phyloP scores from a whole-genome alignment of 2,329 filamentous ascomycete species.

The Phialophora macrospora region DNA sequence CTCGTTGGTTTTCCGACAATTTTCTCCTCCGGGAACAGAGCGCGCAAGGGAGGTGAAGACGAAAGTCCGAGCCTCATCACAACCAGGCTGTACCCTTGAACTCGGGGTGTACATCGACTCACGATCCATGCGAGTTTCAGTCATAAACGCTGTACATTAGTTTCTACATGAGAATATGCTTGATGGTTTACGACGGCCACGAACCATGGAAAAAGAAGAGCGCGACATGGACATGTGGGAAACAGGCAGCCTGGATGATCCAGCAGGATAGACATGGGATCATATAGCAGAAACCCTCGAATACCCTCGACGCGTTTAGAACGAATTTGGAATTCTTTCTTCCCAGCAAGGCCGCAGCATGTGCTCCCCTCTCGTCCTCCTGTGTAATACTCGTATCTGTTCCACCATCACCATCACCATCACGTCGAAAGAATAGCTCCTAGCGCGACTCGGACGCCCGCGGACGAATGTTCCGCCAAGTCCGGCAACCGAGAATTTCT shows the following conservation, averaged over 20 bases:
- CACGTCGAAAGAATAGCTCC: background rate
- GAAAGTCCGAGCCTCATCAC: background rate
- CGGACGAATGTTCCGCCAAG: background rate
- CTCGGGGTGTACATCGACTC: background rate
- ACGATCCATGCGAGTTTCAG: background rate
- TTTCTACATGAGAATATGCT: background rate
- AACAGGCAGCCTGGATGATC: background rate
- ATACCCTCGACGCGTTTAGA: background rate
- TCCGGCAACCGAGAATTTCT: background rate
- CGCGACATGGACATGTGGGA: background rate
- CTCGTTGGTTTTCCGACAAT: conserved; percentile 29
- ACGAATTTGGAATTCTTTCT: background rate
- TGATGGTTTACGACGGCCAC: background rate
- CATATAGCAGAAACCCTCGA: background rate
- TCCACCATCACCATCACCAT: background rate
- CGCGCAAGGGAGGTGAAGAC: background rate
- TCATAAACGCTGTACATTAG: background rate
- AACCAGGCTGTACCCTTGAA: too few relatives aligned
- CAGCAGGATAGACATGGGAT: background rate
- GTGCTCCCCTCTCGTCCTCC: background rate
- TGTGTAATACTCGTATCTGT: background rate
- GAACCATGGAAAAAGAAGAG: background rate
- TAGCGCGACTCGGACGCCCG: background rate
- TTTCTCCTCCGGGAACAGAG: conserved; percentile 22
- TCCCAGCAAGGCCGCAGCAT: background rate